A percentile compares a stretch with the other conserved stretches of the same genome.
Evolutionary conservation across 495 filamentous ascomycete genomes (phyloP).

Genomic region (Penicillium cinerascens): DNA sequence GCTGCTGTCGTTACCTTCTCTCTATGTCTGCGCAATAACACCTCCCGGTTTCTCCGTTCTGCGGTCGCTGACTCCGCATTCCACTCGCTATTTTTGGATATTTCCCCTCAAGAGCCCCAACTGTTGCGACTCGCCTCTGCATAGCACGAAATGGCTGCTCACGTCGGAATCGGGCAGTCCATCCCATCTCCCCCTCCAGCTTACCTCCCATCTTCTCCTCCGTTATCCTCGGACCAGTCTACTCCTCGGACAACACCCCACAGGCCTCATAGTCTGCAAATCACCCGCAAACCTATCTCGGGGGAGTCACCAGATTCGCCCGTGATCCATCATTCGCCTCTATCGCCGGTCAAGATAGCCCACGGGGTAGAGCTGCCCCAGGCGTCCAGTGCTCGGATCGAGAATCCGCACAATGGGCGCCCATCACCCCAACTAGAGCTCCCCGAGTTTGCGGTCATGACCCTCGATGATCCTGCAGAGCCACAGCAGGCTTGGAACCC

Average conservation of each 20-base stretch:
- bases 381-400: conserved; percentile 32
- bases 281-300: conserved; percentile 27
- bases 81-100: not conserved
- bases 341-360: conserved; percentile 43
- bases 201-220: conserved; percentile 41
- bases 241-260: conserved; percentile 23
- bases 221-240: conserved; percentile 24
- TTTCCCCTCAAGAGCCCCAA: not conserved
- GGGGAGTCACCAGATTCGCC: conserved; percentile 7
- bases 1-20: not conserved
- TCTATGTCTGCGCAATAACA: not conserved
- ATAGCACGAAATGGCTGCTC: conserved; percentile 29
- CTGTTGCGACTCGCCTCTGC: not conserved
- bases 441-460: conserved; percentile 26
- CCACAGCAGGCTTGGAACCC: conserved; percentile 41
- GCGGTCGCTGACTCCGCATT: not conserved
- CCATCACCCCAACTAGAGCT: conserved; percentile 23
- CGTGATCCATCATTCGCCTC: conserved; percentile 33
- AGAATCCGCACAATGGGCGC: conserved; percentile 25
- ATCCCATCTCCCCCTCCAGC: conserved; percentile 41
- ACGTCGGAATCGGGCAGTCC: conserved; percentile 28
- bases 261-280: conserved; percentile 18
- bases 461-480: conserved; percentile 33
- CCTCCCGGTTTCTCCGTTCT: not conserved
- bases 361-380: conserved; percentile 28